A percentile compares a stretch with the other conserved stretches of the same genome.
These are phyloP conservation scores for Venturia asperata DNA, from an alignment of 2,329 filamentous ascomycete species.

Conservation along the genomic window DNA sequence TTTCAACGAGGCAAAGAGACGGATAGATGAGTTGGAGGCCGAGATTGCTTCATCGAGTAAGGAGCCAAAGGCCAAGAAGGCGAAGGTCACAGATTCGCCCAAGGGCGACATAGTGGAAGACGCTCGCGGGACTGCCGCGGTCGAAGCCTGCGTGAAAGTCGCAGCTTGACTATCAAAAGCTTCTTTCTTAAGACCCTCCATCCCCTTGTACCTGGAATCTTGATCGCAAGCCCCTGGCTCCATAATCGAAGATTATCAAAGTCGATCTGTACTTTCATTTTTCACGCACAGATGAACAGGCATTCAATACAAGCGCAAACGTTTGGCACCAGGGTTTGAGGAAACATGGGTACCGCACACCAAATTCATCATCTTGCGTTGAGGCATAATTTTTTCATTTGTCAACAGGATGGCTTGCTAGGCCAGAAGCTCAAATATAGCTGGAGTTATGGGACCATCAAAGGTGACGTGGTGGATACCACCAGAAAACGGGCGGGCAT, in stretches of 20 bases:
- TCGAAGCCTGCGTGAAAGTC: not conserved
- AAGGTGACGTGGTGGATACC: conserved; percentile 1
- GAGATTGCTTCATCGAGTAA: conserved; percentile 26
- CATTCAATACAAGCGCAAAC: not conserved
- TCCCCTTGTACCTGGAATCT: not conserved
- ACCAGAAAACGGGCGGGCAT: conserved; percentile 8
- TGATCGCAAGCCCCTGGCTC: not conserved
- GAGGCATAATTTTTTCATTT: not conserved
- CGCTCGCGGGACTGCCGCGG: not conserved
- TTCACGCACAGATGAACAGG: not conserved
- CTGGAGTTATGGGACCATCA: not conserved
- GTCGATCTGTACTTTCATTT: not conserved
- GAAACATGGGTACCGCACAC: not conserved
- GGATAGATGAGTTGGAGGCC: conserved; percentile 25
- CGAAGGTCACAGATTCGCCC: conserved; percentile 50
- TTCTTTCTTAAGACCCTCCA: no score
- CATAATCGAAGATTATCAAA: not conserved
- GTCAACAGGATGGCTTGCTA: not conserved
- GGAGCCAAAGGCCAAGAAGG: conserved; percentile 47
- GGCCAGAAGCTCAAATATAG: not conserved
- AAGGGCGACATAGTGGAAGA: conserved; percentile 30
- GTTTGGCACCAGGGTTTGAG: not conserved
- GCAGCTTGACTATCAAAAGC: not conserved
- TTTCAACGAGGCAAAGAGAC: conserved; percentile 31
- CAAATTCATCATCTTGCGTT: not conserved